Base-by-base conservation (phyloP, 192 early-diverging fungal genomes). In the Coemansia sp. region DNA sequence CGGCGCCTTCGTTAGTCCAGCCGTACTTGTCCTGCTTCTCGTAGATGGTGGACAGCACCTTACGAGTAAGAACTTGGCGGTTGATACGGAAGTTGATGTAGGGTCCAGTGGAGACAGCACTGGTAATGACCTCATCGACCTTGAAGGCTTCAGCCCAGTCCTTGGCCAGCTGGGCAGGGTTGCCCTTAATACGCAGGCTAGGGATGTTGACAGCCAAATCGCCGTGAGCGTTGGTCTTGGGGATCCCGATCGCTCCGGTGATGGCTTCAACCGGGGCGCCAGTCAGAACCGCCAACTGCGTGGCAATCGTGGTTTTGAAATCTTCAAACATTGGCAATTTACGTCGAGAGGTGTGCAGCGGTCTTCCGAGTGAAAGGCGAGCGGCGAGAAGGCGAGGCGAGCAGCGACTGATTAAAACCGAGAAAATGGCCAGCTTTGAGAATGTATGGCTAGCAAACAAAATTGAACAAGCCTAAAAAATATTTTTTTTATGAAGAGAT, bases 11-110 rank as follows among this genome's bases (percentile, higher is more conserved):
- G 61, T 84, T 85, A 70, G 91, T 92, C 74, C 67, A 68, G 55
- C 93, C 93, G 66, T 86, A 94, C 46, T 76, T 72, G 38, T 87
- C 80, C 39, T 85, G 84, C 5, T 72, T 72, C 4, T 78, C 50
- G 67, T 80, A 84, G 30, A 92, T 86, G 63, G 86, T 70, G 9
- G 74, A 68, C 66, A 93, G 75, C 35, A 91, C 76, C 8, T 78
- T 78, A 37, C 84, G 72, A 35, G 79, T 72, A 16, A 94, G 72
- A 13, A 82, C 67, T 19, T 82, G 63, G 69, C 85, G 81, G 75
- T 86, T 86, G 67, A 93, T 79, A 61, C 81, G 82, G 77, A 93
- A 93, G 87, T 93, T 93, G 68, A 94, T 65, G 75, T 92, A 94
- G 38, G 89, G 89, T 17, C 91, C 91, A 40, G 80, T 78, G 53